Evolutionary conservation across 768 basidiomycete genomes (phyloP).

Genomic region (Ephemerocybe angulata): DNA sequence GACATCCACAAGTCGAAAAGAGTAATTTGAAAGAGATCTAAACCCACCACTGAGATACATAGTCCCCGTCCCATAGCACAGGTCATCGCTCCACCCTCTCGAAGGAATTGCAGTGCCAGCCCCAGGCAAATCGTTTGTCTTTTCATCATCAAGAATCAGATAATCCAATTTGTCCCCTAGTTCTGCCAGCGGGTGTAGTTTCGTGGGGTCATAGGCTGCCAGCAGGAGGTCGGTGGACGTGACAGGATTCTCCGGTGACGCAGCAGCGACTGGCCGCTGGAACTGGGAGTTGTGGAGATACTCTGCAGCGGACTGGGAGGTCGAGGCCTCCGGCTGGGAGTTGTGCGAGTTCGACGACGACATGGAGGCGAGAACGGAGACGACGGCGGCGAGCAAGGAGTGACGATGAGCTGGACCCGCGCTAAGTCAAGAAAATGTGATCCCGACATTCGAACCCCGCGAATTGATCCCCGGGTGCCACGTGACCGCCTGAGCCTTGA

Average conservation of each 20-base stretch:
- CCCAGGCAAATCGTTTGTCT: constrained; percentile 86
- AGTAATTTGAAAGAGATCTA: constrained; percentile 61
- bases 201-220: constrained; percentile 85
- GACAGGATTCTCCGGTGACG: constrained; percentile 52
- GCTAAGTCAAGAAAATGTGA: constrained; percentile 20
- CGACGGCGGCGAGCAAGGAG: constrained; percentile 7
- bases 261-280: constrained; percentile 36
- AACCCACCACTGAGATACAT: constrained; percentile 95
- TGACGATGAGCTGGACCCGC: constrained; percentile 17
- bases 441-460: constrained; percentile 2
- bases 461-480: not conserved
- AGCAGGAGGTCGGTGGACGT: constrained; percentile 86
- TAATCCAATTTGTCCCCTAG: constrained; percentile 94
- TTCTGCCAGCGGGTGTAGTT: constrained; percentile 90
- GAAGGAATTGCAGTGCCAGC: constrained; percentile 88
- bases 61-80: constrained; percentile 98
- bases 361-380: constrained; percentile 6
- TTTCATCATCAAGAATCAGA: constrained; percentile 93
- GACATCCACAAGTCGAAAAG: constrained; percentile 41
- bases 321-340: constrained; percentile 31
- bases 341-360: constrained; percentile 16
- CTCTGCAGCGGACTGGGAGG: constrained; percentile 44
- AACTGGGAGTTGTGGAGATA: constrained; percentile 48
- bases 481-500: not conserved
- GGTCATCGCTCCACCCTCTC: constrained; percentile 97